phyloP scores from a whole-genome alignment of 202 grass and related monocot genomes.

The Musa balbisiana region DNA sequence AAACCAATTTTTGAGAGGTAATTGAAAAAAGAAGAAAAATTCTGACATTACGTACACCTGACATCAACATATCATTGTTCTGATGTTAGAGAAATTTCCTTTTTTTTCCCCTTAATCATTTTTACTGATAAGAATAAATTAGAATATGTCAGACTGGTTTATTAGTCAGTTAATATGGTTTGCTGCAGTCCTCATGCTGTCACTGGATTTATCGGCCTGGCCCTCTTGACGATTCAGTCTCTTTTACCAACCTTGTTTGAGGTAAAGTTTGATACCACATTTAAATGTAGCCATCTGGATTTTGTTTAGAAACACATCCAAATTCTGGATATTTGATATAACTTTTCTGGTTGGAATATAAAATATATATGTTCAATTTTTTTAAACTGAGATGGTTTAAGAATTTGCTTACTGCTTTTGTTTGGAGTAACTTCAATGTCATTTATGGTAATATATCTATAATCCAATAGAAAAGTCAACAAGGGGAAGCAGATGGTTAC shows the following conservation, averaged over 20 bases:
- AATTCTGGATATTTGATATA: background rate
- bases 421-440: background rate
- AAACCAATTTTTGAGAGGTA: constrained; percentile 92
- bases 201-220: constrained; percentile 54
- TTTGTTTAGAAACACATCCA: background rate
- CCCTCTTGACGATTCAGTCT: constrained; percentile 60
- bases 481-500: background rate
- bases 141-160: background rate
- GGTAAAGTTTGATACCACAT: constrained; percentile 26
- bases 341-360: background rate
- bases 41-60: too few relatives aligned
- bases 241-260: constrained; percentile 69
- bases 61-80: background rate
- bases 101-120: background rate
- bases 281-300: background rate
- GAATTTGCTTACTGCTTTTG: background rate
- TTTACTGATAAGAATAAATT: background rate
- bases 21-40: background rate
- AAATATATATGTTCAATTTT: too few relatives aligned
- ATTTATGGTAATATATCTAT: background rate
- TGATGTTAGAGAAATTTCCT: background rate
- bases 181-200: constrained; percentile 68
- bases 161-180: background rate
- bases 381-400: background rate
- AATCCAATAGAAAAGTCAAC: background rate